Percentiles rank a stretch among this genome's conserved stretches.
Conservation (phyloP, 169 alveolate genomes). For the Eimeria necatrix region DNA sequence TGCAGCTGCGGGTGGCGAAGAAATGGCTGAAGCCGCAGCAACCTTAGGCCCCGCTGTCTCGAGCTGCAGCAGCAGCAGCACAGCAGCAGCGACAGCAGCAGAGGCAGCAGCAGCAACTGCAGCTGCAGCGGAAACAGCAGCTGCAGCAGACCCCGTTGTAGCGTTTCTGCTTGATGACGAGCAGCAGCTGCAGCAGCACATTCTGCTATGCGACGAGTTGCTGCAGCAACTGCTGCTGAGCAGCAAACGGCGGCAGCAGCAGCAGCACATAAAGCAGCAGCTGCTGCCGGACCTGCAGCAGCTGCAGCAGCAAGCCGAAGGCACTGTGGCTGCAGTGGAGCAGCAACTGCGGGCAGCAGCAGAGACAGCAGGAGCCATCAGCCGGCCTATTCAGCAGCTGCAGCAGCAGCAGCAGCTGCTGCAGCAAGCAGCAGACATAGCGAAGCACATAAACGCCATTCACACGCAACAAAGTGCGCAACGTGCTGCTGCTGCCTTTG, state of each 20-base stretch:
- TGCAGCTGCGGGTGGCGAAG: not conserved
- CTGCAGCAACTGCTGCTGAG: conserved; percentile 15
- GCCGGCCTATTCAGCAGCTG: not conserved
- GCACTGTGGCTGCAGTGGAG: not conserved
- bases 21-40: not conserved
- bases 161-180: not conserved
- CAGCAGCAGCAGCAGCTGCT: conserved; percentile 12
- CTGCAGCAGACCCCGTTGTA: not conserved
- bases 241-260: too few relatives aligned
- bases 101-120: not conserved
- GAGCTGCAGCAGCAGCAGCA: not conserved
- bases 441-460: not conserved
- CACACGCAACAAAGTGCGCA: conserved; percentile 15
- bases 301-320: conserved; percentile 20
- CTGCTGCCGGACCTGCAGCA: conserved; percentile 28
- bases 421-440: not conserved
- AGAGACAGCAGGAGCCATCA: not conserved
- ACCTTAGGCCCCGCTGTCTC: not conserved
- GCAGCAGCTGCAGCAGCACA: conserved; percentile 36
- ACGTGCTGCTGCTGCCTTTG: not conserved
- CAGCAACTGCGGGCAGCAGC: not conserved
- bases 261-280: not conserved
- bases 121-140: not conserved
- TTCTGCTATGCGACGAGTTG: not conserved
- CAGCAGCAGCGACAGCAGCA: not conserved